These are phyloP conservation scores for Suhomyces vadensis DNA, from an alignment of 805 yeast species.

Conservation along the genomic window DNA sequence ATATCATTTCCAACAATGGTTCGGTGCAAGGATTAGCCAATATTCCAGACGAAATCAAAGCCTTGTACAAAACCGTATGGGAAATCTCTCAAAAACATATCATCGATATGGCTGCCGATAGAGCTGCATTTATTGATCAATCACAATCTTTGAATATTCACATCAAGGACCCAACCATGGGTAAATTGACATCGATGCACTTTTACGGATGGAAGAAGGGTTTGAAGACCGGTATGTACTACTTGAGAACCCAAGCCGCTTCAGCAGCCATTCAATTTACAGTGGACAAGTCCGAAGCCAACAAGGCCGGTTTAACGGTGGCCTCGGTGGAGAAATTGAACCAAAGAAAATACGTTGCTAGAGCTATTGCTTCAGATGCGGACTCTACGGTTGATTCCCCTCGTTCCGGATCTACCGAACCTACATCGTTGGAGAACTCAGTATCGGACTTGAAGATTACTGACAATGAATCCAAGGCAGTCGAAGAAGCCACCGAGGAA, in stretches of 20 bases:
- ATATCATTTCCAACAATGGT: slow-evolving; percentile 75
- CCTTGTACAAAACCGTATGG: slow-evolving; percentile 93
- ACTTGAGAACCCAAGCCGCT: slow-evolving; percentile 86
- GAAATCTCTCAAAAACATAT: slow-evolving; percentile 85
- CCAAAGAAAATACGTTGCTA: slow-evolving; percentile 37
- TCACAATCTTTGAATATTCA: slow-evolving; percentile 48
- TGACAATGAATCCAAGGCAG: slow-evolving; percentile 13
- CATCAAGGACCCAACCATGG: slow-evolving; percentile 37
- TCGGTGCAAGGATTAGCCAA: slow-evolving; percentile 75
- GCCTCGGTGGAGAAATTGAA: slow-evolving; percentile 42
- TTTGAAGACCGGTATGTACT: slow-evolving; percentile 43
- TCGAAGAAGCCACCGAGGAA: slow-evolving; percentile 14
- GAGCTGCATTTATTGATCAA: slow-evolving; percentile 67
- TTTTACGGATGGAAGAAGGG: slow-evolving; percentile 44
- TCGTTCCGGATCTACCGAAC: slow-evolving; percentile 38
- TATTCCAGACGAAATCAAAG: slow-evolving; percentile 74
- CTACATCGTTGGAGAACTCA: slow-evolving; percentile 47
- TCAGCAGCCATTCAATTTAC: slow-evolving; percentile 92
- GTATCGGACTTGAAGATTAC: slow-evolving; percentile 45
- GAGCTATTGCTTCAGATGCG: slow-evolving; percentile 17
- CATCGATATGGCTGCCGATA: slow-evolving; percentile 83
- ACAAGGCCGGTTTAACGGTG: slow-evolving; percentile 37
- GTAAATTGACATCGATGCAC: slow-evolving; percentile 44
- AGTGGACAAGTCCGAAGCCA: slow-evolving; percentile 46
- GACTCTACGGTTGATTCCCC: slow-evolving; percentile 23